Evolutionary conservation across 2,329 filamentous ascomycete genomes (phyloP), one percentile per base, ranked within the genome.

Genomic region (Claviceps humidiphila): DNA sequence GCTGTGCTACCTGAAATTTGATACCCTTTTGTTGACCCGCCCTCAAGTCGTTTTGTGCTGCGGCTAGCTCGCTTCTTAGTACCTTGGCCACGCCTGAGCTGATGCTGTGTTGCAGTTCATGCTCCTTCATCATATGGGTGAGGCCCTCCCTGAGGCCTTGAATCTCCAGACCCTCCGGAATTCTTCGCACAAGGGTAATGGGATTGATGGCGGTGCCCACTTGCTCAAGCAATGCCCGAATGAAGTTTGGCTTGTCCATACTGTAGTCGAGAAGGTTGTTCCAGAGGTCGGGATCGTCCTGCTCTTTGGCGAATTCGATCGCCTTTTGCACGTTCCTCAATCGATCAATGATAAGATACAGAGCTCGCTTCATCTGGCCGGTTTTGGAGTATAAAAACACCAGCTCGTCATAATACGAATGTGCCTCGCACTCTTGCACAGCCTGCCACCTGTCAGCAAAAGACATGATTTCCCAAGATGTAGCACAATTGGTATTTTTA

Each of bases 211-310:
- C 82, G 1, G 90, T 97, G 39, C 93, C 93, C 1, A 95, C 91
- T 69, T 97, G 89, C 61, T 95, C 89, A 0, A 98, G 79, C 3
- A 98, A 73, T 0, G 87, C 90, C 13, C 88, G 84, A 58, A 98
- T 97, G 69, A 98, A 98, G 42, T 81, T 81, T 1, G 93, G 93
- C 63, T 96, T 95, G 69, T 96, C 89, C 93, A 98, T 97, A 55
- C 87, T 91, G 67, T 97, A 97, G 59, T 91, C 82, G 5, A 98
- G 78, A 7, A 98, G 75, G 62, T 97, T 90, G 57, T 95, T 87
- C 93, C 93, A 98, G 0, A 98, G 76, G 59, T 96, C 90, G 0
- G 84, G 82, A 60, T 96, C 90, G 57, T 93, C 84, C 63, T 97
- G 89, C 56, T 90, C 85, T 66, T 96, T 96, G 51, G 89, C 90